These are phyloP conservation scores for Aspergillus sp. DNA, from an alignment of 2,329 filamentous ascomycete genomes.

Conservation along the genomic window DNA sequence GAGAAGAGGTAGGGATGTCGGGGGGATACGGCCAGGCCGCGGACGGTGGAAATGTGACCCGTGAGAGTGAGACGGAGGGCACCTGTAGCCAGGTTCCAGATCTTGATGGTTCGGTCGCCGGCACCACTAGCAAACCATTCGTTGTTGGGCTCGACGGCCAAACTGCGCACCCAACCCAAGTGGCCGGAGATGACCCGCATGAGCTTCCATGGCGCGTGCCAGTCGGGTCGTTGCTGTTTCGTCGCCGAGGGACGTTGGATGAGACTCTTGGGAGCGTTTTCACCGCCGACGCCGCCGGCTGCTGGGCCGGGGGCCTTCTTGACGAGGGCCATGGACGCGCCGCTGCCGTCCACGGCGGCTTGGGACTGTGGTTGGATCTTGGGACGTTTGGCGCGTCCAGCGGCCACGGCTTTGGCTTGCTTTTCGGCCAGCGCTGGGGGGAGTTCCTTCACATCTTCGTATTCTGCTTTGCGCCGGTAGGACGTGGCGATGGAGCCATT, in stretches of 20 bases:
- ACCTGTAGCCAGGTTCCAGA: slow-evolving; percentile 93
- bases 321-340: slow-evolving; percentile 59
- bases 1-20: slow-evolving; percentile 96
- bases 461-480: slow-evolving; percentile 62
- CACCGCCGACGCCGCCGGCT: slow-evolving; percentile 36
- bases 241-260: slow-evolving; percentile 63
- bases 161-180: slow-evolving; percentile 85
- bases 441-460: slow-evolving; percentile 73
- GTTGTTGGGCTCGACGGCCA: slow-evolving; percentile 94
- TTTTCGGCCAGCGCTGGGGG: slow-evolving; percentile 78
- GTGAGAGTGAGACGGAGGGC: slow-evolving; percentile 83
- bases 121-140: slow-evolving; percentile 97
- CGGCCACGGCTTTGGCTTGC: slow-evolving; percentile 66
- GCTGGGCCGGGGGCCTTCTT: slow-evolving; percentile 37
- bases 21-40: slow-evolving; percentile 87
- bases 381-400: slow-evolving; percentile 64
- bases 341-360: slow-evolving; percentile 52
- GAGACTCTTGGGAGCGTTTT: slow-evolving; percentile 59
- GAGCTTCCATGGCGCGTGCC: slow-evolving; percentile 98
- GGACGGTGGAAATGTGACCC: slow-evolving; percentile 90
- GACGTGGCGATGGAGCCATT: slow-evolving; percentile 47
- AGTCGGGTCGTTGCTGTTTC: slow-evolving; percentile 76
- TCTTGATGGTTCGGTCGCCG: slow-evolving; percentile 95
- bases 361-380: slow-evolving; percentile 53
- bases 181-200: slow-evolving; percentile 97